A percentile compares a stretch with the other conserved stretches of the same genome.
Conservation (phyloP, 371 early-diverging fungal genomes). For the Rhizopus stolonifer region DNA sequence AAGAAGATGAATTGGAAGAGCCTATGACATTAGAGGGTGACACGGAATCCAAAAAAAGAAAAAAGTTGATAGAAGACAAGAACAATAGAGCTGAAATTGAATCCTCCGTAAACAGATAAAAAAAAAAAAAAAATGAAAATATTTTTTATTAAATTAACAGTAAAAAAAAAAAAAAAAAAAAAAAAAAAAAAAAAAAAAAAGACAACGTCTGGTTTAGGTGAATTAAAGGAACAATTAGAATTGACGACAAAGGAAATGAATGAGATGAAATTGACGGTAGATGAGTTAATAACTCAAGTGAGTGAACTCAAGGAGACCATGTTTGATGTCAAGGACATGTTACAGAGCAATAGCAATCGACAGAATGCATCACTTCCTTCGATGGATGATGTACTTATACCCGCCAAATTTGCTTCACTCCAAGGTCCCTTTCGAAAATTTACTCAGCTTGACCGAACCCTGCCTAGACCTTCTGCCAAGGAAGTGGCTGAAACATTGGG, state of each 20-base stretch:
- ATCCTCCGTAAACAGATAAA: background rate
- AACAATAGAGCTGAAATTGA: conserved; percentile 6
- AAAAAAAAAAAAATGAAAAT: no score
- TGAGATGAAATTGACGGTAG: background rate
- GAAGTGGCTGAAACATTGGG: conserved; percentile 8
- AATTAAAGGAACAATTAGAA: background rate
- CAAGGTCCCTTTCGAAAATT: conserved; percentile 11
- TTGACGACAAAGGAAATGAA: background rate
- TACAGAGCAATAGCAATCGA: background rate
- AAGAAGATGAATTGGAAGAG: background rate
- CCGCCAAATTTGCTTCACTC: background rate
- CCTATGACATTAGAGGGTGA: background rate
- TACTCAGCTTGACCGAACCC: background rate
- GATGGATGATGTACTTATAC: conserved; percentile 2
- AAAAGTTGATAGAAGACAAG: background rate
- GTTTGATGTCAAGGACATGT: background rate
- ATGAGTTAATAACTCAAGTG: background rate
- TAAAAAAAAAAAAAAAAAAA: no score
- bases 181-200: no score
- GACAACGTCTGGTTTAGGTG: no score
- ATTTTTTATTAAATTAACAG: no score
- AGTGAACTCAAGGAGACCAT: background rate
- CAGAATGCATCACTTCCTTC: background rate
- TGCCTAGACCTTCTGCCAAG: conserved; percentile 13
- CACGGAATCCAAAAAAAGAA: conserved; percentile 1